phyloP scores from a whole-genome alignment of 208 protist species.

The Porcisia hertigi region DNA sequence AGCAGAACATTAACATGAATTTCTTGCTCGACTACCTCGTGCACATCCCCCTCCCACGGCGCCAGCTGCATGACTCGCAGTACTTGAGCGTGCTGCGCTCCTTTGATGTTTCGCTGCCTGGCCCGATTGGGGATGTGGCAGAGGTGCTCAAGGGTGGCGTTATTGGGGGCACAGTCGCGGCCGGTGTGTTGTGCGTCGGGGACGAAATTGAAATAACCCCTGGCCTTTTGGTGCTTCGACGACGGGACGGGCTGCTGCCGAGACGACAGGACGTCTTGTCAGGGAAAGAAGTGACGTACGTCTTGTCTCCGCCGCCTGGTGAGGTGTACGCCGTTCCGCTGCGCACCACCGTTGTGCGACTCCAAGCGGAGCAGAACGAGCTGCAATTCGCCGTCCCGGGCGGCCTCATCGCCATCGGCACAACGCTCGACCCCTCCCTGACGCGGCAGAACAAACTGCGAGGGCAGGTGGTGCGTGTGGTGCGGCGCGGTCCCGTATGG shows the following conservation, averaged over 20 bases:
- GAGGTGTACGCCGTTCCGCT: conserved; percentile 95
- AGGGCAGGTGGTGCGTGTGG: conserved; percentile 87
- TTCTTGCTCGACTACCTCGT: conserved; percentile 98
- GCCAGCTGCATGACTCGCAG: conserved; percentile 93
- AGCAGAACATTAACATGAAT: conserved; percentile 98
- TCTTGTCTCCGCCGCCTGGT: conserved; percentile 39
- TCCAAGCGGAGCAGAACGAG: conserved; percentile 97
- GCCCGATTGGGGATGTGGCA: conserved; percentile 62
- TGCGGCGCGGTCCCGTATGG: conserved; percentile 23
- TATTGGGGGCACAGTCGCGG: conserved; percentile 98
- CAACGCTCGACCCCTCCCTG: conserved; percentile 99
- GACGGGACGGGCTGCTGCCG: conserved; percentile 56
- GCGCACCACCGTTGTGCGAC: conserved; percentile 89
- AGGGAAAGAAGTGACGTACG: conserved; percentile 17
- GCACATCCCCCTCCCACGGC: conserved; percentile 96
- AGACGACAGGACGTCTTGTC: conserved; percentile 13
- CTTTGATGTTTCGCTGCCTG: conserved; percentile 99
- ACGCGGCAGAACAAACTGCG: conserved; percentile 98
- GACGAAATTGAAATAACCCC: conserved; percentile 99
- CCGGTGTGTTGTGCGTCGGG: conserved; percentile 96
- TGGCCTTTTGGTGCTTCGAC: conserved; percentile 87
- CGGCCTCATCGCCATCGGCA: conserved; percentile 99
- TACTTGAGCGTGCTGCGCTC: conserved; percentile 99
- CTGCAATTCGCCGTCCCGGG: conserved; percentile 99
- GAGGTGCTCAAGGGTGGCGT: conserved; percentile 97